These are phyloP conservation scores for Diaporthe capsici DNA, from an alignment of 2,329 filamentous ascomycete genomes.

Conservation along the genomic window DNA sequence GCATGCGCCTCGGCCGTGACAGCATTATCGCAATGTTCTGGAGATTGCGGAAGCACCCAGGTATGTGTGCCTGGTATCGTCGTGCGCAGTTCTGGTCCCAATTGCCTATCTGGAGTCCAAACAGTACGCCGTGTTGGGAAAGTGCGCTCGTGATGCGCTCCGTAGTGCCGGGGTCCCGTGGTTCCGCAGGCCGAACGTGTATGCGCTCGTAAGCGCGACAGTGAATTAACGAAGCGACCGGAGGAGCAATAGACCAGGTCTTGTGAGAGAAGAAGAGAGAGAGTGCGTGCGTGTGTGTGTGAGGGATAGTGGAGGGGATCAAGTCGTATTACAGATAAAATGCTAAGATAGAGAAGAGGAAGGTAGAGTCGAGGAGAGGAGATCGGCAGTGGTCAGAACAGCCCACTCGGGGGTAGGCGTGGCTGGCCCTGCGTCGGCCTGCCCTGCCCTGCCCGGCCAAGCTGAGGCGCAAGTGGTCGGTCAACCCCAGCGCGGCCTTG, in stretches of 20 bases:
- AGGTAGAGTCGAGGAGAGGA: background rate
- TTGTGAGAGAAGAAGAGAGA: background rate
- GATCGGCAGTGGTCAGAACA: constrained; percentile 18
- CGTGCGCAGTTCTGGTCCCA: background rate
- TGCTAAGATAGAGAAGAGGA: background rate
- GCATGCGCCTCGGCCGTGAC: constrained; percentile 29
- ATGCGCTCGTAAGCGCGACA: background rate
- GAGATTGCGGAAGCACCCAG: background rate
- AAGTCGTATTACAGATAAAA: background rate
- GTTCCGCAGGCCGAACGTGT: background rate
- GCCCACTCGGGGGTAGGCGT: constrained; percentile 22
- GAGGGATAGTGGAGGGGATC: background rate
- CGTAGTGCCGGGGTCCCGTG: background rate
- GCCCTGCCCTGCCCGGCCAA: constrained; percentile 2
- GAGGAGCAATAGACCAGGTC: background rate
- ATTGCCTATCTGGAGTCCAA: background rate
- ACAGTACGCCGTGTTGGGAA: constrained; percentile 33
- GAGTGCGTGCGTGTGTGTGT: too few species aligned
- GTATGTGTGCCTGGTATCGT: background rate
- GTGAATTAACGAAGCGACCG: background rate
- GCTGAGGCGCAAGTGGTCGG: constrained; percentile 29
- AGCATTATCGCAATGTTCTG: constrained; percentile 21
- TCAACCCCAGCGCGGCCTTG: constrained; percentile 6
- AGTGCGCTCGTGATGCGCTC: constrained; percentile 18
- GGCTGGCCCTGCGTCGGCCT: background rate